Evolutionary conservation across 176 grass and related monocot genomes (phyloP).

Genomic region (Microstegium vimineum): DNA sequence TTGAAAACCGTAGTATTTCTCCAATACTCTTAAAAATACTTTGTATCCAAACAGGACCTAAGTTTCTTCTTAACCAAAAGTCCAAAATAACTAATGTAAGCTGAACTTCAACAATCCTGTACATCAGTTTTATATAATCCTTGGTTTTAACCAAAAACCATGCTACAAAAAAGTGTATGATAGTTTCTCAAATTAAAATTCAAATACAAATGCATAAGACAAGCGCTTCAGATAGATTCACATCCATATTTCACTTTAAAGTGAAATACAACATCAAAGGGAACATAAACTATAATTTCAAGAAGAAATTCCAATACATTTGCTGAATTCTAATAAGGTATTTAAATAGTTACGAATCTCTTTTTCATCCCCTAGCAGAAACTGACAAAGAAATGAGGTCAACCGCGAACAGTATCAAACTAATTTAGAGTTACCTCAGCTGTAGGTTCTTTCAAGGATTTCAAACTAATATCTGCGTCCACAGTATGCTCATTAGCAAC

Average conservation of each 20-base stretch:
- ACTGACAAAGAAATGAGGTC: background rate
- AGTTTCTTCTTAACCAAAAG: background rate
- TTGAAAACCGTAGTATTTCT: too few relatives aligned
- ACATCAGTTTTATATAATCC: background rate
- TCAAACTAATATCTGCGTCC: slow-evolving; percentile 34
- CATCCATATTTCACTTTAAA: background rate
- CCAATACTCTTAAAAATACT: too few relatives aligned
- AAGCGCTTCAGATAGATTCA: slow-evolving; percentile 6
- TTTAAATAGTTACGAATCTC: background rate
- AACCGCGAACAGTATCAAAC: slow-evolving; percentile 9
- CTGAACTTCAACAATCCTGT: background rate
- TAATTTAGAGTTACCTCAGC: slow-evolving; percentile 46
- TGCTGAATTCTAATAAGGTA: background rate
- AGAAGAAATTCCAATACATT: background rate
- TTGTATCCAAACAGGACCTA: too few relatives aligned
- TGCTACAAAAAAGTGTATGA: background rate
- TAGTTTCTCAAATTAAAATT: slow-evolving; percentile 19
- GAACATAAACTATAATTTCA: slow-evolving; percentile 3
- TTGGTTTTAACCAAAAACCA: background rate
- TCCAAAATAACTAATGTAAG: background rate
- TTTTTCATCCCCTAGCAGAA: slow-evolving; percentile 14
- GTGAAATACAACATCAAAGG: background rate
- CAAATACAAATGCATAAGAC: background rate
- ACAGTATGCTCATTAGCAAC: slow-evolving; percentile 52
- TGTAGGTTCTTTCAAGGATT: slow-evolving; percentile 36